Percentiles rank a stretch among this genome's conserved stretches.
Evolutionary conservation across 805 yeast genomes (phyloP).

Genomic region (Kazachstania africana): DNA sequence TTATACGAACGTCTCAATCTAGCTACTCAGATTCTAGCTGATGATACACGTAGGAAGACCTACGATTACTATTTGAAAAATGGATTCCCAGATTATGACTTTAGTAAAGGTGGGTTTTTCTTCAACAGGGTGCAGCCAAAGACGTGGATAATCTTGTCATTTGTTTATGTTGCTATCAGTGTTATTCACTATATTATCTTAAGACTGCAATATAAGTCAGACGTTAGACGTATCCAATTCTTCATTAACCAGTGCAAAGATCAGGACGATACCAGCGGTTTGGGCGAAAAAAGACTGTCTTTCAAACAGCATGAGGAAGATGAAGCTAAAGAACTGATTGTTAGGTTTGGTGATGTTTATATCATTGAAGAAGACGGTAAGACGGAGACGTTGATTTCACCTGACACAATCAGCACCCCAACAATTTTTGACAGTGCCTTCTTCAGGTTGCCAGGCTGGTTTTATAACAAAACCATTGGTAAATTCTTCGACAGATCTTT

Average conservation of each 20-base stretch:
- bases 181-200: conserved; percentile 48
- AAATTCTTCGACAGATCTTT: background rate
- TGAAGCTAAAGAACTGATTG: conserved; percentile 40
- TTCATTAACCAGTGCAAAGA: conserved; percentile 41
- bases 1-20: conserved; percentile 63
- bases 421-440: conserved; percentile 38
- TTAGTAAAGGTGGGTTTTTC: conserved; percentile 44
- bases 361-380: conserved; percentile 37
- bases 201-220: conserved; percentile 42
- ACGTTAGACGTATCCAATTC: conserved; percentile 41
- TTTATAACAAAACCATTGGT: conserved; percentile 30
- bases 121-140: conserved; percentile 59
- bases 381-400: conserved; percentile 30
- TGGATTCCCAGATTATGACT: conserved; percentile 82
- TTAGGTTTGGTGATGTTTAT: conserved; percentile 49
- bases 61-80: conserved; percentile 74
- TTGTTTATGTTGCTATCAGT: conserved; percentile 41
- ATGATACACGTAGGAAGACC: conserved; percentile 45
- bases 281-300: conserved; percentile 35
- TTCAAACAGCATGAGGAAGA: conserved; percentile 32
- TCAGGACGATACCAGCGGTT: conserved; percentile 46
- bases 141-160: conserved; percentile 37
- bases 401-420: conserved; percentile 38
- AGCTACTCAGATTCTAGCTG: conserved; percentile 62
- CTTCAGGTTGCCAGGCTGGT: conserved; percentile 29